Base-by-base conservation (phyloP, 2,329 filamentous ascomycete genomes). In the Claviceps maximensis region DNA sequence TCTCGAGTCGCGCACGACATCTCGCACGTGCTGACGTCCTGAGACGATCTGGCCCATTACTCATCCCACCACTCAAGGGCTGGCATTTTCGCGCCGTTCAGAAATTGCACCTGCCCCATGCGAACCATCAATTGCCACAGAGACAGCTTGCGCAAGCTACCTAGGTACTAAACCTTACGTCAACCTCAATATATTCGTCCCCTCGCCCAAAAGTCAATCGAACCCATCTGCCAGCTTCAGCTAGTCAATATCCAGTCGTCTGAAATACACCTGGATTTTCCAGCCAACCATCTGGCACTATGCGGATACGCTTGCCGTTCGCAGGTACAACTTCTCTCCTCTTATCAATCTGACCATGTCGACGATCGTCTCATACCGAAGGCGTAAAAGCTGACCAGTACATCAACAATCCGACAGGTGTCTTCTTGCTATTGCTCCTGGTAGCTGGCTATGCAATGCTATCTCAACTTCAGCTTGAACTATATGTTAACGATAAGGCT, bases 401-500 rank as follows among this genome's bases (percentile, higher is more conserved):
- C 58, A 51, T 31, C 29, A 41, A 44, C 15, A 38, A 38, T 47
- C 27, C n/a, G 42, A 46, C 38, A 90, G 86, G 80, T 65, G 76
- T 77, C 58, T 91, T 86, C 69, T 69, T 80, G 69, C 65, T 80
- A 57, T 79, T 96, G 61, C 74, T 89, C 59, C 75, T 95, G 56
- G 70, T 87, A 52, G 82, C 87, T 56, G 89, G 80, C 57, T 94
- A 91, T 66, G 78, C 84, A 57, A 89, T 89, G 59, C 84, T 97
- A 53, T 83, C 87, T 33, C 72, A 77, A 41, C 65, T 82, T 52
- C 77, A 82, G 58, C 63, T 80, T 59, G 71, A 71, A 57, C 60
- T 69, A 56, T 67, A 76, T 62, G 78, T 91, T 66, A 89, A 94
- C 74, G 90, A 96, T 77, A 97, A 98, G 70, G 74, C 86, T 63